Percentiles rank a stretch among this genome's conserved stretches.
Conservation (phyloP, 371 early-diverging fungal species). For the Mortierella sp. region DNA sequence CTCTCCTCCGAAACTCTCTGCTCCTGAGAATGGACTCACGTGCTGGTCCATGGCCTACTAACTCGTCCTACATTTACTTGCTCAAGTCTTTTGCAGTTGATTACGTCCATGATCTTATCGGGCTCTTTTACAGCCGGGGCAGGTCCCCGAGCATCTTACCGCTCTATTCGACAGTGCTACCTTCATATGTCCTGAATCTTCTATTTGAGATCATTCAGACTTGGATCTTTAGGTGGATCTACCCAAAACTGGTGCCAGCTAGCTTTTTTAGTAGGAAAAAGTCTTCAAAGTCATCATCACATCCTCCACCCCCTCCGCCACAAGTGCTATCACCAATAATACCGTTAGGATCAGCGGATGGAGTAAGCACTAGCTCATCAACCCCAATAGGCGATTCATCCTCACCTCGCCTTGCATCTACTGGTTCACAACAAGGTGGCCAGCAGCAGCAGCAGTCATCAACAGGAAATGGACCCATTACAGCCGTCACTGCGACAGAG, state of each 20-base stretch:
- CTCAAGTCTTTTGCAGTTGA: slow-evolving; percentile 57
- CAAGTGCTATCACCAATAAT: slow-evolving; percentile 19
- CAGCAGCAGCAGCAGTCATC: slow-evolving; percentile 26
- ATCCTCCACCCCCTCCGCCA: slow-evolving; percentile 17
- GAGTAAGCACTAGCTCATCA: not conserved
- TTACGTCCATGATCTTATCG: slow-evolving; percentile 61
- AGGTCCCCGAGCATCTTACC: slow-evolving; percentile 42
- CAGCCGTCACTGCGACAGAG: slow-evolving; percentile 45
- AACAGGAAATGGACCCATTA: slow-evolving; percentile 10
- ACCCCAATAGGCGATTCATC: not conserved
- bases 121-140: slow-evolving; percentile 54
- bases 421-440: slow-evolving; percentile 14
- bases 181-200: slow-evolving; percentile 64
- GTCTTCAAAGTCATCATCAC: slow-evolving; percentile 23
- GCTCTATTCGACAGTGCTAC: slow-evolving; percentile 61
- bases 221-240: slow-evolving; percentile 61
- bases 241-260: slow-evolving; percentile 37
- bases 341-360: slow-evolving; percentile 5
- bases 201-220: slow-evolving; percentile 65
- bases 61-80: slow-evolving; percentile 49
- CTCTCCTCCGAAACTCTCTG: slow-evolving; percentile 67
- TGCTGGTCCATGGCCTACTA: slow-evolving; percentile 47
- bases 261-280: slow-evolving; percentile 32
- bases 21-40: slow-evolving; percentile 66
- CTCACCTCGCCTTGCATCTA: too few species aligned